These are phyloP conservation scores for Megacollybia platyphylla DNA, from an alignment of 1,284 basidiomycete genomes.

Conservation along the genomic window DNA sequence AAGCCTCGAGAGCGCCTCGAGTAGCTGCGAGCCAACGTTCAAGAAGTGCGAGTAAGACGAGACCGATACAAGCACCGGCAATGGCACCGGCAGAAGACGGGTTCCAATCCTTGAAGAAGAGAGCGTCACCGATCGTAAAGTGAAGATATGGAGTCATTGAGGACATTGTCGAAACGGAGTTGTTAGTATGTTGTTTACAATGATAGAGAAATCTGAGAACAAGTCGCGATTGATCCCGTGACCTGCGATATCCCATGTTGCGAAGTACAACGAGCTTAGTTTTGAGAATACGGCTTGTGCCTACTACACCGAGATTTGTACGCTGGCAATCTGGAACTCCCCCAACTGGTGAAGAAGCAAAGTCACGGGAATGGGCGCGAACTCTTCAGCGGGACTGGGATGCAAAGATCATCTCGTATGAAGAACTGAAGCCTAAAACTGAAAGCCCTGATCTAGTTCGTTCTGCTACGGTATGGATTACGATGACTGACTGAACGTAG, in stretches of 20 bases:
- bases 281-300: no score
- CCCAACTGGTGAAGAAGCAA: constrained; percentile 16
- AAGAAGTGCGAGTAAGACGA: constrained; percentile 53
- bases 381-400: constrained; percentile 58
- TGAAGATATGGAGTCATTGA: constrained; percentile 55
- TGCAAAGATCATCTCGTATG: constrained; percentile 61
- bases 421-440: constrained; percentile 76
- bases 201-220: no score
- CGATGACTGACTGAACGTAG: constrained; percentile 23
- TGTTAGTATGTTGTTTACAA: no score
- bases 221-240: no score
- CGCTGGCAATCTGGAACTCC: constrained; percentile 26
- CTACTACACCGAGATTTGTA: background rate
- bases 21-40: constrained; percentile 55
- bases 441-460: constrained; percentile 70
- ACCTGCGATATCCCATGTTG: no score
- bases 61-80: constrained; percentile 60
- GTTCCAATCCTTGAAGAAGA: constrained; percentile 59
- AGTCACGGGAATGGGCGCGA: constrained; percentile 28
- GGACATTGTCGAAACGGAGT: constrained; percentile 8
- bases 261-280: no score
- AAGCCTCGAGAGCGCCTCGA: constrained; percentile 33
- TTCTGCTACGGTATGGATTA: constrained; percentile 7
- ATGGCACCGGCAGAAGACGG: constrained; percentile 58
- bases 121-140: constrained; percentile 44